Base-by-base conservation (phyloP, 257 asterid species). In the Petunia secreta region DNA sequence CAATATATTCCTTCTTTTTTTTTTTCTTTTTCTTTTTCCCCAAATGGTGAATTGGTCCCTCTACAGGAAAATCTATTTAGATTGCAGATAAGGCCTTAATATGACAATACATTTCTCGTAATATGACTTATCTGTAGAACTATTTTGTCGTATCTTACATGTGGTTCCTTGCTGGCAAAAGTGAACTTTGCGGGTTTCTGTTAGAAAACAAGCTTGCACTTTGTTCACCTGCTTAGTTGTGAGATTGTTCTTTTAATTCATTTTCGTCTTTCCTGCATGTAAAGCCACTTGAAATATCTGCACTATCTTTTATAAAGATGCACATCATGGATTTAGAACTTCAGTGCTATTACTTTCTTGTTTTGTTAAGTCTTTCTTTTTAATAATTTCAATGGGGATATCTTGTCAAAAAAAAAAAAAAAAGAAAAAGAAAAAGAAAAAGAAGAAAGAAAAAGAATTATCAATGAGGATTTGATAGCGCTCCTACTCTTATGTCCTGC, bases 241-340 rank as follows among this genome's bases (percentile, higher is more conserved):
- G 25, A 25, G 25, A 25, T 25, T 25, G 25, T 25, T 25, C 25
- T 25, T 25, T 71, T 34, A 73, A 73, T 11, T 48, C 4, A 48
- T 69, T 71, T 13, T 50, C 77, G 34, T 73, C 34, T 34, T 71
- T 71, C 44, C 77, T 71, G 46, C 44, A 34, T 43, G 11, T 4
- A 25, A 52, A 34, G 8, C 10, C 48, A 48, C 10, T 48, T 48
- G 59, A 10, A 48, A 48, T 43, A 25, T 25, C 44, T 48, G 41
- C 53, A 14, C 38, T n/a, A 14, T 66, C 75, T 25, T 13, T 66
- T 66, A 66, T 66, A 71, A 71, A n/a, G 76, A 25, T 25, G 59
- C 48, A 43, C 77, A 71, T 71, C 77, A 71, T 71, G 55, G 11
- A 71, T 48, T 11, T 71, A 10, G 36, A 25, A 48, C 25, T 71